Evolutionary conservation across 805 yeast genomes (phyloP).

Genomic region (Ogataea sp.): DNA sequence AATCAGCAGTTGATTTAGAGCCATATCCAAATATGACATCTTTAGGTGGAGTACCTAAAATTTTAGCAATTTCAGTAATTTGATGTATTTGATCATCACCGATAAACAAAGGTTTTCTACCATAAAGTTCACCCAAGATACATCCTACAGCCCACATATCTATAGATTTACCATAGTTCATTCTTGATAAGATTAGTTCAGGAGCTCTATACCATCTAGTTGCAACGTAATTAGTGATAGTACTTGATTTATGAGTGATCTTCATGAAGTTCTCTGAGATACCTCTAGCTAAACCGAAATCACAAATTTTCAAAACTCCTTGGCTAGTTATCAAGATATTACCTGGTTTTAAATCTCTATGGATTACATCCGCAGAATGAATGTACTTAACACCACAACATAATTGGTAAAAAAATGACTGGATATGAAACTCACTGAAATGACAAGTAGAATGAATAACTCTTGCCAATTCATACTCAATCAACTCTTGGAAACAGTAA

Average conservation of each 20-base stretch:
- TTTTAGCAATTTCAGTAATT: conserved; percentile 54
- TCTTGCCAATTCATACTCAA: conserved; percentile 72
- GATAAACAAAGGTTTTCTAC: conserved; percentile 70
- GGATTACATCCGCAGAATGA: conserved; percentile 88
- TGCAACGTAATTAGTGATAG: conserved; percentile 81
- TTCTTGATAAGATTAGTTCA: conserved; percentile 62
- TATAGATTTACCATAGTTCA: conserved; percentile 55
- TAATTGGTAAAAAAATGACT: conserved; percentile 69
- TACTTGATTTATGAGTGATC: conserved; percentile 26
- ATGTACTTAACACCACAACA: conserved; percentile 82
- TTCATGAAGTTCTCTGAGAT: conserved; percentile 28
- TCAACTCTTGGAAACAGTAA: conserved; percentile 80
- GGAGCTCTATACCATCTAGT: conserved; percentile 97
- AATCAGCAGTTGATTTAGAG: conserved; percentile 37
- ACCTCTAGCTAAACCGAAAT: conserved; percentile 89
- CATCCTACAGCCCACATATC: conserved; percentile 96
- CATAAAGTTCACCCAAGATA: conserved; percentile 76
- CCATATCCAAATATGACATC: conserved; percentile 35
- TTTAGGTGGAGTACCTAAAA: conserved; percentile 64
- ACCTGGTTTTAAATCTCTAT: conserved; percentile 89
- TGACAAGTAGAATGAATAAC: conserved; percentile 75
- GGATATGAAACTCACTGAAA: conserved; percentile 78
- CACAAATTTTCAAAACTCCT: conserved; percentile 81
- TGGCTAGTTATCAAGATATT: conserved; percentile 69
- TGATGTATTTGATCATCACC: conserved; percentile 73